Percentiles rank a stretch among this genome's conserved stretches.
These are phyloP conservation scores for Hyaloscypha finlandica DNA, from an alignment of 495 filamentous ascomycete genomes.

Conservation along the genomic window DNA sequence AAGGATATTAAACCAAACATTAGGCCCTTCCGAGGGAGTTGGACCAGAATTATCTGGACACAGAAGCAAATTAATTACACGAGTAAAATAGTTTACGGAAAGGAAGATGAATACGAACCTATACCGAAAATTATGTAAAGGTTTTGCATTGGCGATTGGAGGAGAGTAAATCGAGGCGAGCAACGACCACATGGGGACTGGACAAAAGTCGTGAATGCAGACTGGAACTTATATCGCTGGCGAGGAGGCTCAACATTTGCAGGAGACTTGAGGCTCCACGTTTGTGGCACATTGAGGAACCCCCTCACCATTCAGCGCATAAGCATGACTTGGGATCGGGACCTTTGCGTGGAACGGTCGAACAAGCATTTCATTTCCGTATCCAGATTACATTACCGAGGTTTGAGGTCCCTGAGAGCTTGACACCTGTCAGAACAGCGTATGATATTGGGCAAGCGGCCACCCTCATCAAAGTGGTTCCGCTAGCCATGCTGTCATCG, in stretches of 20 bases:
- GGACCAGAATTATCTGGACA: not conserved
- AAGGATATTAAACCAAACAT: slow-evolving; percentile 38
- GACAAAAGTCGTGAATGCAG: not conserved
- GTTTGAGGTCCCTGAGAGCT: not conserved
- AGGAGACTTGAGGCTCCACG: too few species aligned
- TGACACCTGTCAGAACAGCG: not conserved
- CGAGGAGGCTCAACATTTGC: too few species aligned
- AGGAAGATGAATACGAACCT: not conserved
- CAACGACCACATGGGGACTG: not conserved
- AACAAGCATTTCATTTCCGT: too few species aligned
- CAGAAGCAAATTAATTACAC: not conserved
- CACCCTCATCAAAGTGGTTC: not conserved
- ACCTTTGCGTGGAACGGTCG: too few species aligned
- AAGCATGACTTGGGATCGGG: too few species aligned
- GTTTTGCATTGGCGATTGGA: not conserved
- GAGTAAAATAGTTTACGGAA: not conserved
- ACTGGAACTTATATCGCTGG: not conserved
- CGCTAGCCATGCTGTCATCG: not conserved
- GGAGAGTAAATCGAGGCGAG: not conserved
- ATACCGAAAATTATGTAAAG: not conserved
- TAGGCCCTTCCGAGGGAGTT: slow-evolving; percentile 7
- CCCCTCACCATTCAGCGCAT: too few species aligned
- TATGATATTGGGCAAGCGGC: too few species aligned
- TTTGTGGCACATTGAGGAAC: too few species aligned
- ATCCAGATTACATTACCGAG: too few species aligned